Evolutionary conservation across 2,329 filamentous ascomycete species (phyloP).

Genomic region (Hymenoscyphus linearis): DNA sequence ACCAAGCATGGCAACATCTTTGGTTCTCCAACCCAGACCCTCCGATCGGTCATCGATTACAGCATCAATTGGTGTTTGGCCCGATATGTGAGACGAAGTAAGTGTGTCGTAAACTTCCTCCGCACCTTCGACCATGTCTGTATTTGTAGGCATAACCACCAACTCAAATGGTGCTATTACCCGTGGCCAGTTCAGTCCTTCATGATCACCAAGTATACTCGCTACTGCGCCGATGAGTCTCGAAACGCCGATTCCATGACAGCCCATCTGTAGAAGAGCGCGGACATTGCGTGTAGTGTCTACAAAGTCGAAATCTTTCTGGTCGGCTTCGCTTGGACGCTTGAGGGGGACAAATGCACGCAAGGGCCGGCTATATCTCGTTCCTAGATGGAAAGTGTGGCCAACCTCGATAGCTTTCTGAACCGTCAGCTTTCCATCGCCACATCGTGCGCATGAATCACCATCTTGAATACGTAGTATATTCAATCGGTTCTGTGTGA

Average conservation of each 20-base stretch:
- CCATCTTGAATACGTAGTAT: conserved; percentile 61
- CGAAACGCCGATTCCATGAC: conserved; percentile 90
- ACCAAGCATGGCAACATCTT: conserved; percentile 83
- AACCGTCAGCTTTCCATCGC: conserved; percentile 54
- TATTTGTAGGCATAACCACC: conserved; percentile 32
- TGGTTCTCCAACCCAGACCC: conserved; percentile 76
- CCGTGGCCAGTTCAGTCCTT: conserved; percentile 82
- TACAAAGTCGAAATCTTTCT: conserved; percentile 5
- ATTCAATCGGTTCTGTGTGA: conserved; percentile 45
- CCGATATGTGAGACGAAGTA: conserved; percentile 5
- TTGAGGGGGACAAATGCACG: conserved; percentile 53
- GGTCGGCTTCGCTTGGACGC: conserved; percentile 14
- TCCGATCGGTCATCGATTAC: conserved; percentile 68
- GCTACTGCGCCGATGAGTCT: conserved; percentile 85
- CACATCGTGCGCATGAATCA: conserved; percentile 69
- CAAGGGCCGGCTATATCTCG: conserved; percentile 76
- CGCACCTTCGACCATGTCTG: conserved; percentile 41
- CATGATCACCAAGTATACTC: conserved; percentile 63
- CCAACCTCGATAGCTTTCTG: conserved; percentile 81
- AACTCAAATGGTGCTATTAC: conserved; percentile 81
- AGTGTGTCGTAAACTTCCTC: conserved; percentile 62
- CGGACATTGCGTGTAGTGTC: conserved; percentile 7
- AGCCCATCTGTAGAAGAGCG: conserved; percentile 82
- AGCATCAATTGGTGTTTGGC: conserved; percentile 47
- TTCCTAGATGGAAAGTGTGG: conserved; percentile 92